A percentile compares a stretch with the other conserved stretches of the same genome.
Evolutionary conservation across 2,329 filamentous ascomycete species (phyloP).

Genomic region (Talaromyces sp.): DNA sequence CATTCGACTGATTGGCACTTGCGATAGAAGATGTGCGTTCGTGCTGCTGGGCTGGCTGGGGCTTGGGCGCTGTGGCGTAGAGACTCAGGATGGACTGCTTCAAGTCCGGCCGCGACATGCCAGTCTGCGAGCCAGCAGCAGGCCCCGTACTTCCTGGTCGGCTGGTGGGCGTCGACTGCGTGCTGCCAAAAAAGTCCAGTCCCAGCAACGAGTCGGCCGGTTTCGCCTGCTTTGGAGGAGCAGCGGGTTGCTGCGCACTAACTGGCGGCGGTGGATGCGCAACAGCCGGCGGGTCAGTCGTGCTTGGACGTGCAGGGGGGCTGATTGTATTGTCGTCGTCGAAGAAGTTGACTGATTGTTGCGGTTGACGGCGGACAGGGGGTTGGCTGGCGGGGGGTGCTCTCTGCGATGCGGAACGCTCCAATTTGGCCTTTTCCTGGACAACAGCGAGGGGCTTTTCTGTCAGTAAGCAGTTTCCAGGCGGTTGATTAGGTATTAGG

Average conservation of each 20-base stretch:
- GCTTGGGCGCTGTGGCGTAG: conserved; percentile 78
- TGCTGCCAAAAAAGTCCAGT: conserved; percentile 81
- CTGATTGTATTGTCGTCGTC: conserved; percentile 61
- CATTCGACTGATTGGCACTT: conserved; percentile 42
- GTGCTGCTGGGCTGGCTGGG: conserved; percentile 59
- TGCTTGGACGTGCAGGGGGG: conserved; percentile 65
- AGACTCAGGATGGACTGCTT: conserved; percentile 97
- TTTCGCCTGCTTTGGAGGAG: conserved; percentile 57
- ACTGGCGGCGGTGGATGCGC: conserved; percentile 54
- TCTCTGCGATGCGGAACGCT: conserved; percentile 54
- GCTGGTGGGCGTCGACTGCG: conserved; percentile 61
- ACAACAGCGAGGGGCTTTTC: conserved; percentile 60
- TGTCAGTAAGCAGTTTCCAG: not conserved
- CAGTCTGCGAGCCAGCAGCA: conserved; percentile 50
- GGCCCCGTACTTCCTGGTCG: conserved; percentile 77
- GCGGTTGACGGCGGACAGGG: conserved; percentile 38
- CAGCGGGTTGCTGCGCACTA: conserved; percentile 48
- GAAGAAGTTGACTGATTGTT: conserved; percentile 69
- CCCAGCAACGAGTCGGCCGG: conserved; percentile 81
- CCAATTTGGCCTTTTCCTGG: conserved; percentile 65
- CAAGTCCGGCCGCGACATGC: conserved; percentile 79
- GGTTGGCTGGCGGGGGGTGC: conserved; percentile 35
- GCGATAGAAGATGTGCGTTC: conserved; percentile 61
- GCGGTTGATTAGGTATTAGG: not conserved
- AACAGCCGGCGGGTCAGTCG: conserved; percentile 58